A percentile compares a stretch with the other conserved stretches of the same genome.
phyloP scores from a whole-genome alignment of 2,329 filamentous ascomycete species.

The Penicillium palitans region DNA sequence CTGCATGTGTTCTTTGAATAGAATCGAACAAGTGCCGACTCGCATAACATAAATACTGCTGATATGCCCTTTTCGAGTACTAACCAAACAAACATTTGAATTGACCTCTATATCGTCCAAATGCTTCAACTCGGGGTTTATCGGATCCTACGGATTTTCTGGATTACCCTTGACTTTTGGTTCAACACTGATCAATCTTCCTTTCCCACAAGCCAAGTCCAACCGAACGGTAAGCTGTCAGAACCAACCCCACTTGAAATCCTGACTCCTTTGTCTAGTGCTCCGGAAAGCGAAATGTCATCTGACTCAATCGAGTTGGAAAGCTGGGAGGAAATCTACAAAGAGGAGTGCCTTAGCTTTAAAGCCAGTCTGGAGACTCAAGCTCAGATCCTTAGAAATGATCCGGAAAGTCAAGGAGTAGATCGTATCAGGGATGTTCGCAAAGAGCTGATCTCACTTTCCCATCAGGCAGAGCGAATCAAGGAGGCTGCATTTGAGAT shows the following conservation, averaged over 20 bases:
- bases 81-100: not conserved
- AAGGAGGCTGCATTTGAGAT: conserved; percentile 1
- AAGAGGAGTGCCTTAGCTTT: not conserved
- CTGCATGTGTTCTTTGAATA: not conserved
- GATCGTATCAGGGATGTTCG: not conserved
- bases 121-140: not conserved
- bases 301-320: not conserved
- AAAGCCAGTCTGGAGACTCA: not conserved
- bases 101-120: not conserved
- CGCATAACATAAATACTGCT: not conserved
- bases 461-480: not conserved
- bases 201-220: not conserved
- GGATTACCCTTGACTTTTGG: not conserved
- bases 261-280: not conserved
- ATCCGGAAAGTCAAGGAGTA: not conserved
- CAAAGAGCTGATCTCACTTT: not conserved
- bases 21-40: not conserved
- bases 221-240: not conserved
- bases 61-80: not conserved
- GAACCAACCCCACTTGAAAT: not conserved
- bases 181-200: not conserved
- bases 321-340: not conserved
- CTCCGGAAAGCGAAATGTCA: not conserved
- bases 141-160: not conserved
- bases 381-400: not conserved